phyloP scores from a whole-genome alignment of 2,329 filamentous ascomycete species.

The Pseudogymnoascus destructans region DNA sequence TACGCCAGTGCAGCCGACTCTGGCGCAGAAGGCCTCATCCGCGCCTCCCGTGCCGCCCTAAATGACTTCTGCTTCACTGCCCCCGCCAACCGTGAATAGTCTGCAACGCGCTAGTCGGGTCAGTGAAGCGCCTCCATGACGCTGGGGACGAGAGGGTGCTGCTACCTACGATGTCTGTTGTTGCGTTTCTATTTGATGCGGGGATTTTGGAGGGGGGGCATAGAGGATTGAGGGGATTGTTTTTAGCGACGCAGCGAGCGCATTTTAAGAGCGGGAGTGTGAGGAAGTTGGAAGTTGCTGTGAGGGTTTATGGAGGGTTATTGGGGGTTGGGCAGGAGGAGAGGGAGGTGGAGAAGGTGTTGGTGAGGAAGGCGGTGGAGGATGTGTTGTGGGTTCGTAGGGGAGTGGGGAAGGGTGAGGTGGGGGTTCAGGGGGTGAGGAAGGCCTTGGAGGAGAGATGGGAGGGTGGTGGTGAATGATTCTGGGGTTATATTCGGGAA shows the following conservation, averaged over 20 bases:
- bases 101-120: slow-evolving; percentile 38
- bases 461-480: background rate
- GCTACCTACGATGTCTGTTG: slow-evolving; percentile 62
- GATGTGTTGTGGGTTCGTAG: slow-evolving; percentile 43
- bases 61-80: slow-evolving; percentile 35
- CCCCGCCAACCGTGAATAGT: slow-evolving; percentile 28
- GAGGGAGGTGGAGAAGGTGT: slow-evolving; percentile 44
- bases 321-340: slow-evolving; percentile 28
- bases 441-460: slow-evolving; percentile 9
- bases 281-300: slow-evolving; percentile 64
- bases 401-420: slow-evolving; percentile 35
- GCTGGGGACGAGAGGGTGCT: slow-evolving; percentile 52
- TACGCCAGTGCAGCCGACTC: slow-evolving; percentile 61
- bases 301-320: slow-evolving; percentile 66
- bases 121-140: slow-evolving; percentile 34
- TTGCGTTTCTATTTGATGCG: slow-evolving; percentile 63
- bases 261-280: slow-evolving; percentile 77
- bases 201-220: slow-evolving; percentile 33
- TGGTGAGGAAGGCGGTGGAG: slow-evolving; percentile 46
- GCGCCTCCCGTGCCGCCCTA: slow-evolving; percentile 54
- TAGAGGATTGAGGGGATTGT: slow-evolving; percentile 17
- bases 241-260: slow-evolving; percentile 44
- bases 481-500: too few relatives aligned
- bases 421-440: slow-evolving; percentile 45
- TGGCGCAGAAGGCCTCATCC: slow-evolving; percentile 63